Evolutionary conservation across 345 rosid genomes (phyloP), one percentile per base, ranked within the genome.

Genomic region (Cardamine chenopodiifolia): DNA sequence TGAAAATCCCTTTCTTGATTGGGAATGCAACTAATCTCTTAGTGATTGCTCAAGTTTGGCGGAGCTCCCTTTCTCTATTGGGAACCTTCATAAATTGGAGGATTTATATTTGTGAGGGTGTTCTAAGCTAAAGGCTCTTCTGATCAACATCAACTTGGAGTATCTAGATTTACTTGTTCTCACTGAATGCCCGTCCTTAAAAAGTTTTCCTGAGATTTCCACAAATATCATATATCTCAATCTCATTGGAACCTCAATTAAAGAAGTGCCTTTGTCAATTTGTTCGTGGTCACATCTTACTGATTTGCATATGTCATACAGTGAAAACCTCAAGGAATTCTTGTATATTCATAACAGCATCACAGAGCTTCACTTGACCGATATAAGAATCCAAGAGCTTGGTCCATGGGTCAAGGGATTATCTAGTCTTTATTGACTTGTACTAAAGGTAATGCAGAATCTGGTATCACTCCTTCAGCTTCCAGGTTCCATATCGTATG

Each of bases 61-160:
- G 13, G 13, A 48, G 13, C 5, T 48, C 12, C 53, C 55, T 12
- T 20, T 4, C 7, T 52, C 17, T 22, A 23, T 52, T 22, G 8
- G 31, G 0, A 52, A 52, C 15, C 57, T 53, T 3, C 31, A 53
- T 1, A 13, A 23, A 14, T 25, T 53, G 17, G 11, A 3, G 7
- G 1, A 1, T 3, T 20, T 4, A 47, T 0, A 0, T 19, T 8
- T 49, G 54, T 0, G 0, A 9, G 0, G 6, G 13, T 49, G 54
- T 3, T 48, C 54, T 19, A 48, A 19, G 14, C 14, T 49, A 20
- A 49, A 19, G 26, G 11, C 13, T 48, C 53, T 48, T 47, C 52
- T 14, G 6, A 49, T 20, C 26, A 49, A 48, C 54, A 48, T 19
- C 25, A 48, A 49, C 26, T 9, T 49, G 54, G 14, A 19, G 26